These are phyloP conservation scores for Rheum nobile DNA, from an alignment of 148 eudicot genomes.

Conservation along the genomic window DNA sequence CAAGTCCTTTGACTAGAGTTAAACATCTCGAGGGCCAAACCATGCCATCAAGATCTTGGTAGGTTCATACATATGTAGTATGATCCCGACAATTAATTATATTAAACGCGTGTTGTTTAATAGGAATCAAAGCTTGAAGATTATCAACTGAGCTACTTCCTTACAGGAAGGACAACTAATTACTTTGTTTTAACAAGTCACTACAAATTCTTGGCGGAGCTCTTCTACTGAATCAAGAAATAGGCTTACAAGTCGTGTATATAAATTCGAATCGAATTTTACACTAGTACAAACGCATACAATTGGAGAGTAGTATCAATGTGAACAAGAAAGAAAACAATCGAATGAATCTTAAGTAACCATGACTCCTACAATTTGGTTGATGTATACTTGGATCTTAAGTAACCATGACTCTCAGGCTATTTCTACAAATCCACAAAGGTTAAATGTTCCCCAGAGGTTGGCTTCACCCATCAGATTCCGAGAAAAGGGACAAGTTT, in stretches of 20 bases:
- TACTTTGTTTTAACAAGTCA: background rate
- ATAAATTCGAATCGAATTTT: background rate
- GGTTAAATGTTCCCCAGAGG: constrained; percentile 55
- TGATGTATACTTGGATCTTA: no score
- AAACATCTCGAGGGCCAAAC: no score
- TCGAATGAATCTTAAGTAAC: no score
- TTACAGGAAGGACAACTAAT: background rate
- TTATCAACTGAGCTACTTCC: background rate
- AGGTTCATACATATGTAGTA: no score
- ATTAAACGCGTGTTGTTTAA: background rate
- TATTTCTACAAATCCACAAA: constrained; percentile 37
- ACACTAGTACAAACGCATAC: background rate
- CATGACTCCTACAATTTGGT: no score
- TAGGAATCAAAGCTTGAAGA: background rate
- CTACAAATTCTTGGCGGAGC: background rate
- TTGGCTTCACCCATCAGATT: constrained; percentile 70
- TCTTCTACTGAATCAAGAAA: background rate
- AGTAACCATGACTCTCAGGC: no score
- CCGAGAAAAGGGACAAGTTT: constrained; percentile 69
- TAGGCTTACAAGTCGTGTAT: background rate
- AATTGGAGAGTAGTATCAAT: background rate
- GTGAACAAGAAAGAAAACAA: background rate
- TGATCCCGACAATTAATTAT: no score
- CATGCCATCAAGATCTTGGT: no score
- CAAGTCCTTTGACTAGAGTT: no score